These are phyloP conservation scores for Microbotryomycetes sp. DNA, from an alignment of 1,284 basidiomycete species.

Conservation along the genomic window DNA sequence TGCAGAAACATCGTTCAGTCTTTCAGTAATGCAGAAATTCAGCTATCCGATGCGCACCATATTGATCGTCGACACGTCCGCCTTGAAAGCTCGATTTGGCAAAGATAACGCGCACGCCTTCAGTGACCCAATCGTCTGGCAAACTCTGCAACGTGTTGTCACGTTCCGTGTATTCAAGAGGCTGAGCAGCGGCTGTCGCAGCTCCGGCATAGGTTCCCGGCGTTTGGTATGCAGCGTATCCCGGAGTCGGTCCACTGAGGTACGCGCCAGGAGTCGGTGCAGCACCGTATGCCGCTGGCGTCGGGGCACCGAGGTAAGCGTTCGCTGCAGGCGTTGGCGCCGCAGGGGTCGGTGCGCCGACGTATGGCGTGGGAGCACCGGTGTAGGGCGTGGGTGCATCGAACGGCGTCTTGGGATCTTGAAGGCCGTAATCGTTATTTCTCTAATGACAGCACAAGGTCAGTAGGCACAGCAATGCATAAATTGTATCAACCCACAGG, in stretches of 20 bases:
- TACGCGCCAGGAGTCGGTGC: slow-evolving; percentile 36
- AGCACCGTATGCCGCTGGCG: slow-evolving; percentile 20
- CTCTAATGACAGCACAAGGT: slow-evolving; percentile 5
- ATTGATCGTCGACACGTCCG: slow-evolving; percentile 15
- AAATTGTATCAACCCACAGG: not conserved
- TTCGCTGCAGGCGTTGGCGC: slow-evolving; percentile 31
- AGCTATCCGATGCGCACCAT: slow-evolving; percentile 8
- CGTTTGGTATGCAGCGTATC: slow-evolving; percentile 18
- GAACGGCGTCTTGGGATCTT: slow-evolving; percentile 10
- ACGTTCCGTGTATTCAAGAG: slow-evolving; percentile 17
- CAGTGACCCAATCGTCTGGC: slow-evolving; percentile 22
- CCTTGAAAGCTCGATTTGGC: slow-evolving; percentile 13
- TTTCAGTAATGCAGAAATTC: not conserved
- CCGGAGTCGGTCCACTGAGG: slow-evolving; percentile 44
- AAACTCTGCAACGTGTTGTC: slow-evolving; percentile 4
- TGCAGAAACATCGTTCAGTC: not conserved
- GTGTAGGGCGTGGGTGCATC: slow-evolving; percentile 29
- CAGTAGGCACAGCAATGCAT: not conserved
- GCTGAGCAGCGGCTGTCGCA: slow-evolving; percentile 11
- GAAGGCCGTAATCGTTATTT: slow-evolving; percentile 4
- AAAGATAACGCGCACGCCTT: slow-evolving; percentile 9
- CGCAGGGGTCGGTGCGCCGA: slow-evolving; percentile 33
- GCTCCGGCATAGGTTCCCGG: not conserved
- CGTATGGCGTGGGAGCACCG: slow-evolving; percentile 31
- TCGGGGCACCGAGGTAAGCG: slow-evolving; percentile 23